Evolutionary conservation across 176 grass and related monocot genomes (phyloP).

Genomic region (Puya raimondii): DNA sequence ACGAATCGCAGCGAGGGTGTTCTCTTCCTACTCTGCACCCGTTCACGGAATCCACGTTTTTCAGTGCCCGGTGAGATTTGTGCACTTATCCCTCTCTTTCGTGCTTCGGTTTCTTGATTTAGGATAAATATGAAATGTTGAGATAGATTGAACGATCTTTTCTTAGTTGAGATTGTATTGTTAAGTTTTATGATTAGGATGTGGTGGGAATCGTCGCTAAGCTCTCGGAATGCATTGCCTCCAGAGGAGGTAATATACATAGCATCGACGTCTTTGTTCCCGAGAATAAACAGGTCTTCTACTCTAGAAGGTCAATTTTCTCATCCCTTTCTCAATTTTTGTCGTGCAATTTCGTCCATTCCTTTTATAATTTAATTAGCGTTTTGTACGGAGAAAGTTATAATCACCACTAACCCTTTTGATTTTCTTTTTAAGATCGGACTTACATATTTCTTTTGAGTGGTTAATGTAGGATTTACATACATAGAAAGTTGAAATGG

Average conservation of each 20-base stretch:
- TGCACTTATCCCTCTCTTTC: not conserved
- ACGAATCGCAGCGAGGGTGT: not conserved
- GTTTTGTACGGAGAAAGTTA: too few species aligned
- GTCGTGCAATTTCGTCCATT: not conserved
- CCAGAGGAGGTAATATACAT: conserved; percentile 82
- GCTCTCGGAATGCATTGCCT: conserved; percentile 80
- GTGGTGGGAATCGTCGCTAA: conserved; percentile 60
- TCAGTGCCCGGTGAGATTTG: conserved; percentile 49
- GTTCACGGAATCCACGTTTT: conserved; percentile 69
- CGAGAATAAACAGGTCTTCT: conserved; percentile 53
- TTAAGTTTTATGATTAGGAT: conserved; percentile 29
- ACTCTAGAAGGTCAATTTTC: conserved; percentile 54
- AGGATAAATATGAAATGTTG: too few species aligned
- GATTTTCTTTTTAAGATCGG: too few species aligned
- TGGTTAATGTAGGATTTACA: too few species aligned
- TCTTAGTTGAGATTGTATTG: not conserved
- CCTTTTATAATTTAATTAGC: too few species aligned
- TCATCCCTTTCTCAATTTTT: not conserved
- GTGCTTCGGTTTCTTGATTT: not conserved
- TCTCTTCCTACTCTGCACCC: conserved; percentile 1
- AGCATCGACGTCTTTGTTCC: conserved; percentile 90
- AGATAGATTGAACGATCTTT: not conserved
- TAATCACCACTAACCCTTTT: too few species aligned
- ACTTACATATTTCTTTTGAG: too few species aligned
- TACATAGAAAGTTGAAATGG: too few species aligned